Conservation (phyloP, 768 basidiomycete genomes). For the Neoboletus subvelutipes region DNA sequence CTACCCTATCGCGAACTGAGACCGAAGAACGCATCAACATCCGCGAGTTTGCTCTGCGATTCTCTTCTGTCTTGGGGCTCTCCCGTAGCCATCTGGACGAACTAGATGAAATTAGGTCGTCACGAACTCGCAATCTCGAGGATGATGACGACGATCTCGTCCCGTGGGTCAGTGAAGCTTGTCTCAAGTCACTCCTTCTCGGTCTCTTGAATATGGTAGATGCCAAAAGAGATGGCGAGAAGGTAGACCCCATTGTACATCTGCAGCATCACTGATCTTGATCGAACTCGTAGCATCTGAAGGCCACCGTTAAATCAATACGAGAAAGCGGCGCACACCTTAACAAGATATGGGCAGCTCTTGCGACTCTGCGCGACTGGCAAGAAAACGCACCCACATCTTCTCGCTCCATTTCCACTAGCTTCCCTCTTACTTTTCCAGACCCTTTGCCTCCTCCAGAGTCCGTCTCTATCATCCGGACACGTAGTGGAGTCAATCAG, state of each 20-base stretch:
- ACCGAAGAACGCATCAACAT: slow-evolving; percentile 66
- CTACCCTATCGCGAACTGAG: slow-evolving; percentile 42
- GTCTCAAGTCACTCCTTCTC: slow-evolving; percentile 61
- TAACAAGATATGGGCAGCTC: slow-evolving; percentile 60
- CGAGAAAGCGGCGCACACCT: slow-evolving; percentile 54
- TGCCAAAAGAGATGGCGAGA: slow-evolving; percentile 41
- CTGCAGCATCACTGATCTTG: background rate
- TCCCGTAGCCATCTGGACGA: slow-evolving; percentile 58
- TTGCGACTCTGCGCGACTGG: slow-evolving; percentile 47
- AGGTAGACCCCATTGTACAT: slow-evolving; percentile 18
- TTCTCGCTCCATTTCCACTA: slow-evolving; percentile 13
- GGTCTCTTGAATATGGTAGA: slow-evolving; percentile 57
- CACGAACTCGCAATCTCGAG: slow-evolving; percentile 33
- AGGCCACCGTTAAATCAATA: slow-evolving; percentile 50
- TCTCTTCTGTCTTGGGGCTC: slow-evolving; percentile 50
- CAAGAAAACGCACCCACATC: slow-evolving; percentile 20
- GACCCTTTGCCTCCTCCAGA: slow-evolving; percentile 60
- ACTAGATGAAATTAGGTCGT: slow-evolving; percentile 52
- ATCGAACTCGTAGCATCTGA: slow-evolving; percentile 11
- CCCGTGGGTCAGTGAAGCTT: slow-evolving; percentile 66
- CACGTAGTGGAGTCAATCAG: slow-evolving; percentile 43
- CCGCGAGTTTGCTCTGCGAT: slow-evolving; percentile 72
- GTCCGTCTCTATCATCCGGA: slow-evolving; percentile 39
- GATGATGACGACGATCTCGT: slow-evolving; percentile 39
- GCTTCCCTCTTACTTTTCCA: slow-evolving; percentile 41